Evolutionary conservation across 768 basidiomycete genomes (phyloP), one percentile per base, ranked within the genome.

Genomic region (Suillus bovinus): DNA sequence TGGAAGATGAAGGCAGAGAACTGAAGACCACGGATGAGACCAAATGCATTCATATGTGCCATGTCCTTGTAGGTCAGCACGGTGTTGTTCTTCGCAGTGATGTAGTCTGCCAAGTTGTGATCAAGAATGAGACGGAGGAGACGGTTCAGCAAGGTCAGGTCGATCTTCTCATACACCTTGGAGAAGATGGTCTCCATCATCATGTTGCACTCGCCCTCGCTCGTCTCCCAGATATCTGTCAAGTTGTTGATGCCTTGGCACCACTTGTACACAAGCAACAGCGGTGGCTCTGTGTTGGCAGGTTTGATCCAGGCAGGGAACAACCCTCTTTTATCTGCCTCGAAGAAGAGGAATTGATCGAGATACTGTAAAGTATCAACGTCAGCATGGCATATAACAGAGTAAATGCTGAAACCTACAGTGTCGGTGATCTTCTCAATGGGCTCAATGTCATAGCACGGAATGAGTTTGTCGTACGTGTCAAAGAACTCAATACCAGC

Each of bases 221-320:
- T 86, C 0, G 96, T 99, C 78, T 99, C 97, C 97, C 97, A 99
- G 46, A 99, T 88, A 63, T 99, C 96, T 3, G 92, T 95, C 73
- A 99, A 75, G 76, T 99, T 99, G 79, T 99, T 99, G 82, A 99
- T 96, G 44, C 97, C 97, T 78, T 99, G 96, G 71, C 94, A 96
- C 96, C 96, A 99, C 83, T 98, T 99, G 81, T 98, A 99, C 36
- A 98, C 96, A 36, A 99, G 86, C 17, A 99, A 84, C 3, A 96
- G 96, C 0, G 96, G 95, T 3, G 96, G 96, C 71, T 99, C 96
- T 0, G 94, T 96, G 69, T 99, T 94, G 56, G 94, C 91, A 29
- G 97, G 97, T 79, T 99, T 99, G 75, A 99, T 97, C 96, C 96
- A 99, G 1, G 94, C 88, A 13, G 97, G 97, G 89, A 99, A 99